Conservation (phyloP, 1,284 basidiomycete species). For the Amylostereum areolatum region DNA sequence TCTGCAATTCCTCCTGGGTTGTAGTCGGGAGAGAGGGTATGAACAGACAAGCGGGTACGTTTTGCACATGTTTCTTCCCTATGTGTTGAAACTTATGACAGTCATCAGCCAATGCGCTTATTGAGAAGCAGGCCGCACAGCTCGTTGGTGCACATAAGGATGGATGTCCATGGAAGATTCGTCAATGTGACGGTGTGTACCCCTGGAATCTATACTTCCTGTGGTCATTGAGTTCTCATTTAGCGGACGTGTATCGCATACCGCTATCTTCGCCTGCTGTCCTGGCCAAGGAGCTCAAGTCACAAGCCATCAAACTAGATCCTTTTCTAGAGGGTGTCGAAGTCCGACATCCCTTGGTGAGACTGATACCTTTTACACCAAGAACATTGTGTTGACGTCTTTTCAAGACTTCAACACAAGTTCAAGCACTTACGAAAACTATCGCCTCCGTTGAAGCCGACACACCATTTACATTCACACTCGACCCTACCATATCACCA, state of each 20-base stretch:
- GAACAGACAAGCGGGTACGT: slow-evolving; percentile 68
- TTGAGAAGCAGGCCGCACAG: slow-evolving; percentile 63
- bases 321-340: slow-evolving; percentile 44
- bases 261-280: slow-evolving; percentile 58
- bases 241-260: slow-evolving; percentile 71
- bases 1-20: slow-evolving; percentile 69
- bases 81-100: background rate
- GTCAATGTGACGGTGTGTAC: slow-evolving; percentile 68
- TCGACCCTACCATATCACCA: slow-evolving; percentile 7
- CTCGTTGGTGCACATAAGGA: slow-evolving; percentile 68
- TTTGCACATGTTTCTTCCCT: slow-evolving; percentile 6
- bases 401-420: slow-evolving; percentile 27
- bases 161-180: slow-evolving; percentile 74
- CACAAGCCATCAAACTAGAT: slow-evolving; percentile 47
- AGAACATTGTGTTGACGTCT: slow-evolving; percentile 6
- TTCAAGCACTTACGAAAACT: slow-evolving; percentile 23
- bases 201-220: background rate
- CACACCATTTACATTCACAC: slow-evolving; percentile 2
- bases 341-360: slow-evolving; percentile 68
- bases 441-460: slow-evolving; percentile 21
- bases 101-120: slow-evolving; percentile 50
- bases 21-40: slow-evolving; percentile 59
- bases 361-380: slow-evolving; percentile 14
- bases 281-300: slow-evolving; percentile 55
- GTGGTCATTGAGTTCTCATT: slow-evolving; percentile 2